Base-by-base conservation (phyloP, 768 basidiomycete genomes). In the Myochromella boudieri region DNA sequence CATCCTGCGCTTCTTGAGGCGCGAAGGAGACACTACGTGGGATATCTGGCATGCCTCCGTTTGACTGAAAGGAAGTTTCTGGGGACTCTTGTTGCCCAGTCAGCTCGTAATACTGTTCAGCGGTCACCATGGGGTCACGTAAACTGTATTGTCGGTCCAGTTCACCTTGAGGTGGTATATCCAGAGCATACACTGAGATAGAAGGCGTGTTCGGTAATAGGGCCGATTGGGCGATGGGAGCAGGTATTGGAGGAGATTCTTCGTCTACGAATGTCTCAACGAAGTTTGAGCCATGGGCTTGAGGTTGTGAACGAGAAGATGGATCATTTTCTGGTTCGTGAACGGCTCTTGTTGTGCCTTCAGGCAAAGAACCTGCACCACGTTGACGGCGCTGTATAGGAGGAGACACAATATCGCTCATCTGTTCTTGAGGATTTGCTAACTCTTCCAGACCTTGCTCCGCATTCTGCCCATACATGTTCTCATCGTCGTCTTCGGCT, bases 141-240 rank as follows among this genome's bases (percentile, higher is more conserved):
- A 54, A 47, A 18, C 25, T 55, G 18, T 46, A 44, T 22, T 59
- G 53, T 31, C 51, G 57, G 28, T 60, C 59, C 6, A 69, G 42
- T 44, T 66, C 56, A 3, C 63, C 55, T 12, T 57, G 53, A 6
- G 67, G 50, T 8, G 71, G 68, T 29, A 74, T 65, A 6, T 64
- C 58, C 26, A 72, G 44, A 8, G 53, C 31, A 47, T 66, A 72
- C 27, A 52, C 42, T 43, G 66, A 51, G 5, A 68, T 38, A 12
- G 60, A 47, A 25, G 69, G 60, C 2, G 63, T 60, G 8, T 32
- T 32, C 5, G 42, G 27, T 7, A 39, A 44, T n/a, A 34, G 25
- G 3, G 29, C 9, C 29, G 29, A n/a, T 31, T 31, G 29, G n/a
- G 29, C 29, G 12, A 38, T 6, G 14, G 38, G 25, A n/a, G 27